These are phyloP conservation scores for Calamus simplicifolius DNA, from an alignment of 176 grass and related monocot species.

Conservation along the genomic window DNA sequence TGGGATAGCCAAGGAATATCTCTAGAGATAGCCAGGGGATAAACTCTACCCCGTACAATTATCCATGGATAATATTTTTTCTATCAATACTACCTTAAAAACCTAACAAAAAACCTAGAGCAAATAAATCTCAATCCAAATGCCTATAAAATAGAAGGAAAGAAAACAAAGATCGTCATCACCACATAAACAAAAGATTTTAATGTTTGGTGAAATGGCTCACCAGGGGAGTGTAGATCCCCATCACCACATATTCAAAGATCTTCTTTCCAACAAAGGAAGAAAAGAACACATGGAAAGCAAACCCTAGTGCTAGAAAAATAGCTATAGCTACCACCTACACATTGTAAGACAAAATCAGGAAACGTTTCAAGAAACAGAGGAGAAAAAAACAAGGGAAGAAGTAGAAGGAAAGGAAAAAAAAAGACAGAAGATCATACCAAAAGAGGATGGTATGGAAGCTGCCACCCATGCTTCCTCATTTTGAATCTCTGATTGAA, in stretches of 20 bases:
- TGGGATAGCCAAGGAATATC: no score
- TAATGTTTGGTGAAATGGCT: not conserved
- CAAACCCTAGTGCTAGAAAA: slow-evolving; percentile 82
- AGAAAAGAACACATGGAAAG: slow-evolving; percentile 95
- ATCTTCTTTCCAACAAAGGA: slow-evolving; percentile 66
- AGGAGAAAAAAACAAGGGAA: not conserved
- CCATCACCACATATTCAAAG: slow-evolving; percentile 56
- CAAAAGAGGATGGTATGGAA: slow-evolving; percentile 96
- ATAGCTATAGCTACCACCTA: slow-evolving; percentile 96
- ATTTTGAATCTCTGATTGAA: slow-evolving; percentile 19
- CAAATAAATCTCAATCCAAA: no score
- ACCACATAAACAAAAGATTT: no score
- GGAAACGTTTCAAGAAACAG: slow-evolving; percentile 4
- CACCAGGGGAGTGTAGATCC: slow-evolving; percentile 85
- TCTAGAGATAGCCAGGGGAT: no score
- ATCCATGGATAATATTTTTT: no score
- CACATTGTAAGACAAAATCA: slow-evolving; percentile 4
- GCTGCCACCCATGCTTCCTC: slow-evolving; percentile 99
- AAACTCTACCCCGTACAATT: no score
- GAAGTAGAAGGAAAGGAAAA: not conserved
- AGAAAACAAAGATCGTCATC: not conserved
- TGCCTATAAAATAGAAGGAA: not conserved
- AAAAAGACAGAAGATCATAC: slow-evolving; percentile 12
- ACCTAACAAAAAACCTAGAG: no score
- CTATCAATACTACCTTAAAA: no score